Percentiles rank a stretch among this genome's conserved stretches.
Conservation (phyloP, 805 yeast genomes). For the Alloascoidea africana region DNA sequence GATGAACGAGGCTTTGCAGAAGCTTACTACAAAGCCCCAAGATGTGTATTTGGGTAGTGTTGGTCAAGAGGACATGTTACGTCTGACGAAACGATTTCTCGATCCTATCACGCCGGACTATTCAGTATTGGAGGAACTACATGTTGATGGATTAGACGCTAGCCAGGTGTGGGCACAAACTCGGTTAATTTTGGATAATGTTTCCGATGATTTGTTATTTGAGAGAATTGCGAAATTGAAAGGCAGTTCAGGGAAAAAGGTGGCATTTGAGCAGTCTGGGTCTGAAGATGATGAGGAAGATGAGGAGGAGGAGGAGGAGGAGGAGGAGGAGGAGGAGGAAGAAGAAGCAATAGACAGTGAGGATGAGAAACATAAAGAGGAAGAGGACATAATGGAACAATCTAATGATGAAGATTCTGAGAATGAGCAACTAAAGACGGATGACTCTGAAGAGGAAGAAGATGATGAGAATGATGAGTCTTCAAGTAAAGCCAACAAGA, state of each 20-base stretch:
- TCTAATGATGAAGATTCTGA: constrained; percentile 15
- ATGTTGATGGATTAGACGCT: constrained; percentile 77
- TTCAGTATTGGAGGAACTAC: constrained; percentile 67
- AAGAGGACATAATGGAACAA: constrained; percentile 14
- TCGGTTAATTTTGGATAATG: constrained; percentile 69
- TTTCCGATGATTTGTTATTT: constrained; percentile 45
- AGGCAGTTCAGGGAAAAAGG: too few relatives aligned
- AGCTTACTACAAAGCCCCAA: neutral
- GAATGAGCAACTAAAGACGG: constrained; percentile 10
- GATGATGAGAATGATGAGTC: constrained; percentile 16
- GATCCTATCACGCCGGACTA: constrained; percentile 39
- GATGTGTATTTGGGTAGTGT: neutral
- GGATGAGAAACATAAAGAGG: constrained; percentile 20
- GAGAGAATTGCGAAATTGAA: constrained; percentile 39
- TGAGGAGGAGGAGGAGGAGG: constrained; percentile 9
- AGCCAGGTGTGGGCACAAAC: constrained; percentile 91
- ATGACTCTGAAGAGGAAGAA: constrained; percentile 14
- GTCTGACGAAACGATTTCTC: constrained; percentile 29
- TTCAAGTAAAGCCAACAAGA: constrained; percentile 9
- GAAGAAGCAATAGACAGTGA: constrained; percentile 12
- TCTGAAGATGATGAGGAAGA: constrained; percentile 8
- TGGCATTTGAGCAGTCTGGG: constrained; percentile 12
- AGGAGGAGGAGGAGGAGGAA: constrained; percentile 8
- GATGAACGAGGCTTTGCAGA: neutral
- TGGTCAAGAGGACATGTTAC: constrained; percentile 1